A percentile compares a stretch with the other conserved stretches of the same genome.
These are phyloP conservation scores for Diplodia intermedia DNA, from an alignment of 2,329 filamentous ascomycete genomes.

Conservation along the genomic window DNA sequence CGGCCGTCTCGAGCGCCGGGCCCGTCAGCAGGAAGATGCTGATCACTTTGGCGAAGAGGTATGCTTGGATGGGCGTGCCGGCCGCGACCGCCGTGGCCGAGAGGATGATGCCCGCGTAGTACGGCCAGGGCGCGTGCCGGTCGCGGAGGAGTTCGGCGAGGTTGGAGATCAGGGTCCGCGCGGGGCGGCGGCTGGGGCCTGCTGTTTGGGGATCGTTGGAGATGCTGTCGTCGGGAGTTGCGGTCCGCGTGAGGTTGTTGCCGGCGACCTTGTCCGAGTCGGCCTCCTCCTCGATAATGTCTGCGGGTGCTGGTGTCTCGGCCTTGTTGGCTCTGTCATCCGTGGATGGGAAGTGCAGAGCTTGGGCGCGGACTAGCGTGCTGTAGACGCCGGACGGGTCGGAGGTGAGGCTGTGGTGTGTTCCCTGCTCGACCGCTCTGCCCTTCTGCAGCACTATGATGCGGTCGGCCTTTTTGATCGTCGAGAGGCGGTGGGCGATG, in stretches of 20 bases:
- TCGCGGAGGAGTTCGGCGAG: neutral
- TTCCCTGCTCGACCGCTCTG: constrained; percentile 87
- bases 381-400: constrained; percentile 37
- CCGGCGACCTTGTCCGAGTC: too few species aligned
- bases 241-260: too few species aligned
- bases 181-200: too few species aligned
- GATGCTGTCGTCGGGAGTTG: too few species aligned
- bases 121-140: neutral
- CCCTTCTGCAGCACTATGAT: constrained; percentile 92
- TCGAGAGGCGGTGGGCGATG: constrained; percentile 93
- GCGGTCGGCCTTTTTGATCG: constrained; percentile 91
- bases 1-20: neutral
- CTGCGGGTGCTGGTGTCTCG: too few species aligned
- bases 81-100: neutral
- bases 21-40: neutral
- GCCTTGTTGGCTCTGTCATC: neutral
- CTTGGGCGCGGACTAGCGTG: neutral
- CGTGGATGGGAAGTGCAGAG: neutral
- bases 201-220: too few species aligned
- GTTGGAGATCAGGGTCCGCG: neutral
- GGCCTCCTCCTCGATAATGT: too few species aligned
- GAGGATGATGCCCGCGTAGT: neutral
- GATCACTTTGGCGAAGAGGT: constrained; percentile 1
- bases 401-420: constrained; percentile 78
- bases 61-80: constrained; percentile 18